These are phyloP conservation scores for Bacterosira constricta DNA, from an alignment of 108 stramenopile genomes.

Conservation along the genomic window DNA sequence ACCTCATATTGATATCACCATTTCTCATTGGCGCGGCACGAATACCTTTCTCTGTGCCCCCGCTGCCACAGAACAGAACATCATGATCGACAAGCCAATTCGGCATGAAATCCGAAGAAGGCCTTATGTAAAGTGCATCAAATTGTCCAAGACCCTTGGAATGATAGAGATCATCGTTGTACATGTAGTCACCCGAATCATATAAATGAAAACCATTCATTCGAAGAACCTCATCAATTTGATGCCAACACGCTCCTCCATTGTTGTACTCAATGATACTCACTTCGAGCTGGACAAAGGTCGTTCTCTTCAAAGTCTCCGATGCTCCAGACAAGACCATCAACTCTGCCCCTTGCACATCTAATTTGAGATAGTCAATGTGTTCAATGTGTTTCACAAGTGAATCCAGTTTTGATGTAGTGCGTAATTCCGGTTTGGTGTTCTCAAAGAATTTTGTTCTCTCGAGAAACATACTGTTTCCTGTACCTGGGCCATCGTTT, in stretches of 20 bases:
- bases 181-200: conserved; percentile 16
- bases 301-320: conserved; percentile 26
- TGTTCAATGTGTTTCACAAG: conserved; percentile 13
- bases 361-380: conserved; percentile 42
- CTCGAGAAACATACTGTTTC: conserved; percentile 42
- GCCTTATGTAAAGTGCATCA: conserved; percentile 33
- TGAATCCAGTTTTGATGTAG: conserved; percentile 30
- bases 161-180: conserved; percentile 6
- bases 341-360: conserved; percentile 41
- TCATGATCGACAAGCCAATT: conserved; percentile 25
- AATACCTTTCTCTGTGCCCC: background rate
- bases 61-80: conserved; percentile 13
- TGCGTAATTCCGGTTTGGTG: conserved; percentile 9
- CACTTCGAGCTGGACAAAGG: conserved; percentile 45
- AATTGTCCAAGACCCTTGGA: conserved; percentile 33
- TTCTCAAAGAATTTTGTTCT: conserved; percentile 13
- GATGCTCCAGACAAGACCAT: conserved; percentile 29
- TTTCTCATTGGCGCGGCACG: background rate
- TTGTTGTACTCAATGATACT: conserved; percentile 40
- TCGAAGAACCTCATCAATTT: conserved; percentile 41
- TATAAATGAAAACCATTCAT: conserved; percentile 35
- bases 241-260: conserved; percentile 34
- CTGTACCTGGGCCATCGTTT: conserved; percentile 8
- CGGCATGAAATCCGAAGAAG: conserved; percentile 15
- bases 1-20: background rate